A percentile compares a stretch with the other conserved stretches of the same genome.
Evolutionary conservation across 208 protist species (phyloP).

Genomic region (Wallacemonas sp.): DNA sequence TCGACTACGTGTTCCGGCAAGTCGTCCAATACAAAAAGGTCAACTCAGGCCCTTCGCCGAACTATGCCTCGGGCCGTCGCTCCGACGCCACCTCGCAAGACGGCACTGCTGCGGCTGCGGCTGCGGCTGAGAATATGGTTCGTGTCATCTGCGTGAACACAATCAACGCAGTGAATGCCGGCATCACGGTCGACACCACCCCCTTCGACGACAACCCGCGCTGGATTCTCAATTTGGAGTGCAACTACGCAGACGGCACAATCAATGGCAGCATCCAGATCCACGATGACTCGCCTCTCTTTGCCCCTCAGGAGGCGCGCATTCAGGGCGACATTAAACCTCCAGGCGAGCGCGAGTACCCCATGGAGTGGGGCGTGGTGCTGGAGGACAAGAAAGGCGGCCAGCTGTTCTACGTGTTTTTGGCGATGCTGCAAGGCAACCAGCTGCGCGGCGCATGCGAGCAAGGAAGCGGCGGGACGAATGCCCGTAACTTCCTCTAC

Average conservation of each 20-base stretch:
- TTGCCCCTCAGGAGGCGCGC: slow-evolving; percentile 69
- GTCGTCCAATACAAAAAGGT: slow-evolving; percentile 93
- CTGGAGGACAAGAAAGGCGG: slow-evolving; percentile 52
- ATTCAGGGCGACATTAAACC: slow-evolving; percentile 84
- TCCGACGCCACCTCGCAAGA: slow-evolving; percentile 5
- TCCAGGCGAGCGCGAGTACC: slow-evolving; percentile 76
- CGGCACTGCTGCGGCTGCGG: slow-evolving; percentile 20
- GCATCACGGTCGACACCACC: slow-evolving; percentile 49
- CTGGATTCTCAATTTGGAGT: slow-evolving; percentile 75
- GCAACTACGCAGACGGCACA: slow-evolving; percentile 64
- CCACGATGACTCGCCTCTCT: slow-evolving; percentile 51
- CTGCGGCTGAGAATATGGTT: slow-evolving; percentile 72
- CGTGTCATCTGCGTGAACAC: slow-evolving; percentile 79
- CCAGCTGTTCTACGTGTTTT: slow-evolving; percentile 79
- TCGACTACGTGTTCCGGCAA: slow-evolving; percentile 93
- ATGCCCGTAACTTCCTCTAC: slow-evolving; percentile 82
- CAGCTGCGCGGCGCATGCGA: slow-evolving; percentile 81
- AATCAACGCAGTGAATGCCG: slow-evolving; percentile 28
- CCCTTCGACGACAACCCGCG: slow-evolving; percentile 83
- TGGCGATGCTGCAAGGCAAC: slow-evolving; percentile 84
- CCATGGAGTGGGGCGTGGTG: slow-evolving; percentile 86
- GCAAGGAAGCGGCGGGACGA: slow-evolving; percentile 40
- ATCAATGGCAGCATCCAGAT: slow-evolving; percentile 77
- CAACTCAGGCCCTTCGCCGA: slow-evolving; percentile 28
- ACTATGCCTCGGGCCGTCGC: slow-evolving; percentile 18